Base-by-base conservation (phyloP, 345 rosid species). In the Physaria fendleri region DNA sequence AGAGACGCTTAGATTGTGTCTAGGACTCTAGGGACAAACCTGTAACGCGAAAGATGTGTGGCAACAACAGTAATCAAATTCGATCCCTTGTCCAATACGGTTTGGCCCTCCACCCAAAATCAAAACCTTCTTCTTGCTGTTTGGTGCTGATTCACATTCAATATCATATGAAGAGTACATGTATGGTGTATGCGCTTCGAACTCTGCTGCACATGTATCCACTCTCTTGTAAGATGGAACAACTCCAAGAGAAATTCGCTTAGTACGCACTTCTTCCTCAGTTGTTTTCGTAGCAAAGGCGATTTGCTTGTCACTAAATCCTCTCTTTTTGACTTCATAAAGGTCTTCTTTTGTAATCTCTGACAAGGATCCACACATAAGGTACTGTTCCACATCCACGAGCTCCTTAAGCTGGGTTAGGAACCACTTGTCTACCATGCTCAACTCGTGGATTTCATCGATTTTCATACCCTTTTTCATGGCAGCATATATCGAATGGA, bases 51-150 rank as follows among this genome's bases (percentile, higher is more conserved):
- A 93, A 27, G 99, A 93, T 8, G 97, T 77, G 70, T 89, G 99
- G 75, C 99, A 93, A 66, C 99, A 93, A 60, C 99, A 93, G 78
- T 93, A 93, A 76, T 93, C 99, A 60, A 93, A 93, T 57, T 93
- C 99, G 66, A 93, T 93, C 49, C 97, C 97, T 72, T 89, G 99
- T 20, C 97, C 99, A 59, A 93, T 89, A 60, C 97, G 85, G 71
- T 93, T 93, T 23, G 97, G 99, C 50, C 99, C 99, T 71, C 99
- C 99, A 48, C 95, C 97, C 61, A 93, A 76, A 76, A 93, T 93
- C 88, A 93, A 61, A 57, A 89, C 94, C 81, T 93, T 89, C 73
- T 79, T 85, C 71, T 58, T 83, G 56, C 14, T 66, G 49, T 84
- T 89, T 17, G 99, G 94, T 55, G 83, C 84, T 60, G 99, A 89